Percentiles rank a stretch among this genome's conserved stretches.
Evolutionary conservation across 306 rosid species (phyloP).

Genomic region (Begonia peltatifolia): DNA sequence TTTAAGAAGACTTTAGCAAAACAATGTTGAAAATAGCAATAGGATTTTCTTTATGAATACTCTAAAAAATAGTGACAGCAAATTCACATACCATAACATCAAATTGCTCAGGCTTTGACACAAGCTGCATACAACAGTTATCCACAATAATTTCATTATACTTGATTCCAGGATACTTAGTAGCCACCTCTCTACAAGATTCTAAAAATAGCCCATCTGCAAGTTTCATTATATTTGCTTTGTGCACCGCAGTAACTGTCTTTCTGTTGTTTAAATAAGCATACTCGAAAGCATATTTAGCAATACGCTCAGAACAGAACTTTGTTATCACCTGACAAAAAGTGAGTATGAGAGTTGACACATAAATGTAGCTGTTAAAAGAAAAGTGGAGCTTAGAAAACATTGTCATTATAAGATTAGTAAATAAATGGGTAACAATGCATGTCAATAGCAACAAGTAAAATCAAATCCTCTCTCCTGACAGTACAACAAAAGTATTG

Average conservation of each 20-base stretch:
- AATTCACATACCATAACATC: slow-evolving; percentile 70
- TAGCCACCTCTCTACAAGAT: slow-evolving; percentile 78
- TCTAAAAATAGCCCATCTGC: slow-evolving; percentile 83
- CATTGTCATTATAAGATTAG: too few species aligned
- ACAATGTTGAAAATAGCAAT: too few species aligned
- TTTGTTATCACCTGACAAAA: slow-evolving; percentile 72
- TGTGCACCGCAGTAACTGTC: slow-evolving; percentile 96
- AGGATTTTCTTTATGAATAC: too few species aligned
- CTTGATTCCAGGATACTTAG: slow-evolving; percentile 43
- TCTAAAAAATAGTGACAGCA: too few species aligned
- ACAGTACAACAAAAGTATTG: too few species aligned
- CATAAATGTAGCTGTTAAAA: neutral
- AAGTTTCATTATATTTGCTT: slow-evolving; percentile 91
- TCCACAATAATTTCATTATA: slow-evolving; percentile 78
- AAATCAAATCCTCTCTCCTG: too few species aligned
- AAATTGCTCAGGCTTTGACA: slow-evolving; percentile 81
- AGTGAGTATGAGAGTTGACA: slow-evolving; percentile 30
- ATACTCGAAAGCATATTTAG: slow-evolving; percentile 77
- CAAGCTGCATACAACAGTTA: slow-evolving; percentile 94
- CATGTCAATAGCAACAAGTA: too few species aligned
- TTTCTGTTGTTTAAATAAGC: slow-evolving; percentile 82
- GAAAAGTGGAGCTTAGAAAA: too few species aligned
- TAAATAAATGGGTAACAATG: too few species aligned
- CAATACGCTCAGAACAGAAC: slow-evolving; percentile 86
- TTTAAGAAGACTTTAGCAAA: too few species aligned